These are phyloP conservation scores for Rhodotorula sp. DNA, from an alignment of 1,284 basidiomycete genomes.

Conservation along the genomic window DNA sequence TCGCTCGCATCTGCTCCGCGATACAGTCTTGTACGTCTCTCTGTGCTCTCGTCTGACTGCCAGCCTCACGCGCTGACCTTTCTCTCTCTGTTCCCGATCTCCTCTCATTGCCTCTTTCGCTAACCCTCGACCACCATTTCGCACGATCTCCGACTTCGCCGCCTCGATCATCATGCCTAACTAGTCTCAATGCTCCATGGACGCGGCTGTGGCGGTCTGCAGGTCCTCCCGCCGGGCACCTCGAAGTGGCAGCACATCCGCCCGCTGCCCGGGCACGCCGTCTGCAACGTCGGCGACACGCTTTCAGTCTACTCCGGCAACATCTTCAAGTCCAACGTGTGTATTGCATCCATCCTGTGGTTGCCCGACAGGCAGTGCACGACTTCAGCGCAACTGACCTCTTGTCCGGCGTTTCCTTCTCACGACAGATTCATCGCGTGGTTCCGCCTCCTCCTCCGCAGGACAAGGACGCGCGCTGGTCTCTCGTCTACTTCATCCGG, in stretches of 20 bases:
- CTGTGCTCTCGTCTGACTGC: background rate
- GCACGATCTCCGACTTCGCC: background rate
- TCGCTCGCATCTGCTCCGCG: background rate
- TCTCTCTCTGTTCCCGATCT: no score
- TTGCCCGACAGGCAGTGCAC: no score
- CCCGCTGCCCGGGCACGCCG: slow-evolving; percentile 38
- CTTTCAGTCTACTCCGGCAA: slow-evolving; percentile 49
- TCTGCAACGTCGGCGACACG: slow-evolving; percentile 45
- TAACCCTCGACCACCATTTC: background rate
- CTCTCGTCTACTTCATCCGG: slow-evolving; percentile 31
- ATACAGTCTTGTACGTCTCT: background rate
- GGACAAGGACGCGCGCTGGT: slow-evolving; percentile 32
- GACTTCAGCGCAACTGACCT: no score
- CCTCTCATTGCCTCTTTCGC: no score
- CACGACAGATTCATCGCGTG: slow-evolving; percentile 58
- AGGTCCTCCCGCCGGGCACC: slow-evolving; percentile 43
- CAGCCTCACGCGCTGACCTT: background rate
- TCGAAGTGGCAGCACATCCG: slow-evolving; percentile 43
- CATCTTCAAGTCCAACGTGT: slow-evolving; percentile 34
- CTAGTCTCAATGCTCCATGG: slow-evolving; percentile 41
- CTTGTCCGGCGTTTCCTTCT: no score
- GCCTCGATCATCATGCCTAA: no score
- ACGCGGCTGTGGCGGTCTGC: slow-evolving; percentile 43
- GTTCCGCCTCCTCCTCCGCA: slow-evolving; percentile 45
- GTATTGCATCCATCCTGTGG: background rate